Evolutionary conservation across 768 basidiomycete species (phyloP).

Genomic region (Podaxis rugospora): DNA sequence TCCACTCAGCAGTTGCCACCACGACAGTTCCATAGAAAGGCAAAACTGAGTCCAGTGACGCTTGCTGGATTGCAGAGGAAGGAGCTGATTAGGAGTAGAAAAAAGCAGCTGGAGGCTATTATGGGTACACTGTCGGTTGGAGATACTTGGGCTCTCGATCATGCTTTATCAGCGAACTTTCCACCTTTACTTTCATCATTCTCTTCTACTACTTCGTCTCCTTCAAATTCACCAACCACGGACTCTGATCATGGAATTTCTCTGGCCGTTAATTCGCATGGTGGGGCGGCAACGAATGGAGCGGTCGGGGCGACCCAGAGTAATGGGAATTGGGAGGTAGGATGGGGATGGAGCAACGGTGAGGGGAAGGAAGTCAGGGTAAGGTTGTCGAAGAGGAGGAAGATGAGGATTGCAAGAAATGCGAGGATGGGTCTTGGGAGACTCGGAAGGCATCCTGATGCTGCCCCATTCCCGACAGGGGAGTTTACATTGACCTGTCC

Average conservation of each 20-base stretch:
- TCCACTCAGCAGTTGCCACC: neutral
- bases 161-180: constrained; percentile 58
- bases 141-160: constrained; percentile 72
- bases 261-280: neutral
- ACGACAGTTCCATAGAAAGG: constrained; percentile 19
- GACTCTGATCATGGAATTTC: constrained; percentile 1
- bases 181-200: constrained; percentile 19
- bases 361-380: constrained; percentile 28
- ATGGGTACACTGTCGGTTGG: constrained; percentile 63
- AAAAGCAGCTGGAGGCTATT: constrained; percentile 66
- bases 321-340: constrained; percentile 12
- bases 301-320: neutral
- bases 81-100: constrained; percentile 63
- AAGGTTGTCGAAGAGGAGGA: constrained; percentile 52
- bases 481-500: constrained; percentile 60
- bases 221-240: constrained; percentile 7
- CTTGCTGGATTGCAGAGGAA: constrained; percentile 72
- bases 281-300: neutral
- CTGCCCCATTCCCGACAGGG: constrained; percentile 41
- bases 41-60: constrained; percentile 53
- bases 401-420: constrained; percentile 40
- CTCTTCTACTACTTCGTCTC: constrained; percentile 18
- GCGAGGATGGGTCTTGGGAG: constrained; percentile 37
- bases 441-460: constrained; percentile 35
- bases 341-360: constrained; percentile 10